Evolutionary conservation across 441 rosid genomes (phyloP).

Genomic region (Mallotus japonicus): DNA sequence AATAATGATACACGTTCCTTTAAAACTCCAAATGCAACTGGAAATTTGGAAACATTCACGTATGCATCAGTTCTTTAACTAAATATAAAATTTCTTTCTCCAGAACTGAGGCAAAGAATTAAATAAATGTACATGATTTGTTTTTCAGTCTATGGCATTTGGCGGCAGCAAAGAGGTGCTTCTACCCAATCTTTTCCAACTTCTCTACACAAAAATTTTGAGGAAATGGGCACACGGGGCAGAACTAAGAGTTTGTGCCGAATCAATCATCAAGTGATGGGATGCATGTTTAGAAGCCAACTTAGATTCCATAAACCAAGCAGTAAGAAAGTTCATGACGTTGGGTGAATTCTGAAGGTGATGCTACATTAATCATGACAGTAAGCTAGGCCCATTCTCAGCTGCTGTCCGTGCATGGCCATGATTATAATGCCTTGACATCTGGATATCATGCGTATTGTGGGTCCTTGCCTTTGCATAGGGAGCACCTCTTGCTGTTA

Average conservation of each 20-base stretch:
- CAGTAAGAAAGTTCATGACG: conserved; percentile 13
- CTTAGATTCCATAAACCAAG: conserved; percentile 16
- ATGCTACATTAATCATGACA: conserved; percentile 46
- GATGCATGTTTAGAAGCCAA: conserved; percentile 14
- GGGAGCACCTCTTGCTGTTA: conserved; percentile 91
- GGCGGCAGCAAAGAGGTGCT: not conserved
- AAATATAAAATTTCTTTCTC: conserved; percentile 11
- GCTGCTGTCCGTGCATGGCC: conserved; percentile 67
- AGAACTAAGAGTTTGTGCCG: not conserved
- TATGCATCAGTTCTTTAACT: not conserved
- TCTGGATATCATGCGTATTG: conserved; percentile 69
- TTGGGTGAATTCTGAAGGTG: not conserved
- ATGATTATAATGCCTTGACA: conserved; percentile 62
- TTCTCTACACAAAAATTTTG: not conserved
- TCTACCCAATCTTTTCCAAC: conserved; percentile 13
- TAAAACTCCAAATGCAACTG: not conserved
- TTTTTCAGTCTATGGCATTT: conserved; percentile 9
- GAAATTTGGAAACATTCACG: not conserved
- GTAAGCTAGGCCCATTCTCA: conserved; percentile 82
- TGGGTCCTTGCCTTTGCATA: conserved; percentile 86
- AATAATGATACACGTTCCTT: not conserved
- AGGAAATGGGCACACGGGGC: not conserved
- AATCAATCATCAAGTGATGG: conserved; percentile 13
- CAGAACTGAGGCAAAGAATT: conserved; percentile 18
- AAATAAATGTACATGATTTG: conserved; percentile 27